Percentiles rank a stretch among this genome's conserved stretches.
Evolutionary conservation across 352 stramenopile species (phyloP).

Genomic region (Phytophthora niederhauseri): DNA sequence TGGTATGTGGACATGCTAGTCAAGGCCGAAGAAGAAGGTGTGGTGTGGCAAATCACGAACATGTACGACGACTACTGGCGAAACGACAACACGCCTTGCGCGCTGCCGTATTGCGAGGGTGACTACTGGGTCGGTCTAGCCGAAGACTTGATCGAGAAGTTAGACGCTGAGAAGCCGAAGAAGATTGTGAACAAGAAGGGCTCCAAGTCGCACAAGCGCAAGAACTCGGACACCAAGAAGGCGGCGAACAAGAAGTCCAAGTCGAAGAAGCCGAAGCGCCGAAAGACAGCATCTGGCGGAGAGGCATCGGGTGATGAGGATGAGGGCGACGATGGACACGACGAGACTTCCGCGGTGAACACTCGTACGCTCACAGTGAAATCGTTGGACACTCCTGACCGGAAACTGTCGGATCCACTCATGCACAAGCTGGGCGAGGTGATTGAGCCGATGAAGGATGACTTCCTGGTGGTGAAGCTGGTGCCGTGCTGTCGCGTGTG

Average conservation of each 20-base stretch:
- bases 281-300: slow-evolving; percentile 49
- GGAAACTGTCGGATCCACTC: slow-evolving; percentile 73
- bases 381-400: slow-evolving; percentile 69
- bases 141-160: slow-evolving; percentile 90
- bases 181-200: slow-evolving; percentile 64
- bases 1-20: slow-evolving; percentile 95
- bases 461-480: slow-evolving; percentile 90
- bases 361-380: slow-evolving; percentile 44
- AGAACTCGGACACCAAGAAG: slow-evolving; percentile 72
- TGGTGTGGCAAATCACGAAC: slow-evolving; percentile 96
- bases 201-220: slow-evolving; percentile 60
- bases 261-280: slow-evolving; percentile 78
- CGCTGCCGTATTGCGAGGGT: slow-evolving; percentile 86
- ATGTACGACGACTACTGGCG: slow-evolving; percentile 97
- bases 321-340: slow-evolving; percentile 48
- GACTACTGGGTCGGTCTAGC: slow-evolving; percentile 90
- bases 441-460: slow-evolving; percentile 92
- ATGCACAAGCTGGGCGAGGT: slow-evolving; percentile 90
- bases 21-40: slow-evolving; percentile 84
- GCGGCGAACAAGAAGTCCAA: slow-evolving; percentile 74
- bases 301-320: slow-evolving; percentile 52
- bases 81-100: slow-evolving; percentile 85
- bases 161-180: slow-evolving; percentile 87
- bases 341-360: slow-evolving; percentile 30
- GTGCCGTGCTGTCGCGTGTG: slow-evolving; percentile 84